Evolutionary conservation across 345 rosid species (phyloP).

Genomic region (Eucalyptus regnans): DNA sequence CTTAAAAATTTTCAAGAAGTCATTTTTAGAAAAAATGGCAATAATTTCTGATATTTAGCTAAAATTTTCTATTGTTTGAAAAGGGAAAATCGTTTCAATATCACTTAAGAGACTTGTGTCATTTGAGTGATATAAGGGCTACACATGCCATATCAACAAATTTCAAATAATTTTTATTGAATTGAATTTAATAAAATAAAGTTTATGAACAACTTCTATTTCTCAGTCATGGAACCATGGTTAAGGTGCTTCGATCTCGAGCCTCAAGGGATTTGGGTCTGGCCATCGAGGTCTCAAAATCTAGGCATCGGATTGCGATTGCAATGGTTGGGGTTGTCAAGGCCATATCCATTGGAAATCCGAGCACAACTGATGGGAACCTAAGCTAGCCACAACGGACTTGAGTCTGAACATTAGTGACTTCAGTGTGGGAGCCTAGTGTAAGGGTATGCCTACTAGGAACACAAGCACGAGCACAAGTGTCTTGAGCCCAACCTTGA

Average conservation of each 20-base stretch:
- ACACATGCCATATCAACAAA: not conserved
- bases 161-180: too few relatives aligned
- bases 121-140: not conserved
- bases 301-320: fast-evolving
- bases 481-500: not conserved
- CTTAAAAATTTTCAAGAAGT: not conserved
- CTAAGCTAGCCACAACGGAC: not conserved
- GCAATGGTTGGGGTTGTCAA: fast-evolving
- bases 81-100: not conserved
- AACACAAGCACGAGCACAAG: fast-evolving
- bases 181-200: too few relatives aligned
- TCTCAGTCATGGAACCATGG: fast-evolving
- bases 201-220: too few relatives aligned
- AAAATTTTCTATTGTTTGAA: not conserved
- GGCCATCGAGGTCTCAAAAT: too few relatives aligned
- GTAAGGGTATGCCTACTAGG: fast-evolving
- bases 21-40: not conserved
- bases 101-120: too few relatives aligned
- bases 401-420: fast-evolving
- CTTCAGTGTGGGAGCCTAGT: fast-evolving
- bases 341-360: too few relatives aligned
- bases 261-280: fast-evolving
- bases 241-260: not conserved
- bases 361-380: fast-evolving
- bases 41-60: not conserved